These are phyloP conservation scores for Exophiala spinifera DNA, from an alignment of 2,329 filamentous ascomycete genomes.

Conservation along the genomic window DNA sequence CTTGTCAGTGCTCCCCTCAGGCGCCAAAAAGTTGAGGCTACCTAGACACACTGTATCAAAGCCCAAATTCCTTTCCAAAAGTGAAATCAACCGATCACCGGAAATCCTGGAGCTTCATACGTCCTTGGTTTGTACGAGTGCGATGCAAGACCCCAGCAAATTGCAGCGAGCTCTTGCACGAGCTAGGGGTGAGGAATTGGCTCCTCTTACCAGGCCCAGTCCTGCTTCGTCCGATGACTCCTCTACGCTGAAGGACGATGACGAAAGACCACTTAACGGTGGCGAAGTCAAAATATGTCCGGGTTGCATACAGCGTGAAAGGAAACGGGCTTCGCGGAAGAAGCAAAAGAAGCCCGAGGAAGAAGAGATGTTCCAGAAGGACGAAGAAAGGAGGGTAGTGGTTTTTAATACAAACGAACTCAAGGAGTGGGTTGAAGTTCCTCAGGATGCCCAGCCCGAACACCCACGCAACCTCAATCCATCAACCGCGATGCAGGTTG, in stretches of 20 bases:
- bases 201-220: slow-evolving; percentile 42
- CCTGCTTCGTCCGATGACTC: slow-evolving; percentile 39
- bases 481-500: slow-evolving; percentile 69
- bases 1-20: slow-evolving; percentile 69
- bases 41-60: slow-evolving; percentile 91
- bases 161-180: slow-evolving; percentile 64
- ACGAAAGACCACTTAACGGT: slow-evolving; percentile 74
- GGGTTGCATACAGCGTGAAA: slow-evolving; percentile 87
- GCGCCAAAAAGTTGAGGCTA: slow-evolving; percentile 77
- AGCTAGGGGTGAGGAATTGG: slow-evolving; percentile 44
- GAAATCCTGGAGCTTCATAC: slow-evolving; percentile 78
- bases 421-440: slow-evolving; percentile 72
- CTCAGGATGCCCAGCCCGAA: slow-evolving; percentile 47
- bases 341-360: slow-evolving; percentile 92
- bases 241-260: slow-evolving; percentile 56
- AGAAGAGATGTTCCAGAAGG: slow-evolving; percentile 78
- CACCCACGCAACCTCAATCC: slow-evolving; percentile 43
- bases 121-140: slow-evolving; percentile 85
- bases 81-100: slow-evolving; percentile 60
- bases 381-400: slow-evolving; percentile 76
- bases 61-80: slow-evolving; percentile 80
- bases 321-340: slow-evolving; percentile 86
- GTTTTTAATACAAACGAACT: slow-evolving; percentile 89
- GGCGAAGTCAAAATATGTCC: slow-evolving; percentile 90
- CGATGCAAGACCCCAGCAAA: slow-evolving; percentile 71